phyloP scores from a whole-genome alignment of 2,329 filamentous ascomycete genomes.

The Xylaria multiplex region DNA sequence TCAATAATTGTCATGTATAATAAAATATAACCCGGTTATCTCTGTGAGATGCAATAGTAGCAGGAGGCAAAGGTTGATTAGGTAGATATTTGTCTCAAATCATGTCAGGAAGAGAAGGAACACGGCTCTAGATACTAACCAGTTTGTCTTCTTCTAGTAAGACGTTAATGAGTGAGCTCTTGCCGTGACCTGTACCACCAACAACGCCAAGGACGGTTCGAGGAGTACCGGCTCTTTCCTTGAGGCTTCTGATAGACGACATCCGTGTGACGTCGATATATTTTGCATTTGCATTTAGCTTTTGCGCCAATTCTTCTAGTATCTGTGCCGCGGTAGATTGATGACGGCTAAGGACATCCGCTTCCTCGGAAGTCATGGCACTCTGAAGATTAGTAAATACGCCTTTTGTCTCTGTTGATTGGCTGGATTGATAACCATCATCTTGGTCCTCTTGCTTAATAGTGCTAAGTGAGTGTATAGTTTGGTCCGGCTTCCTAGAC shows the following conservation, averaged over 20 bases:
- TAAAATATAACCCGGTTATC: background rate
- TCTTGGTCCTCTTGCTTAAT: slow-evolving; percentile 5
- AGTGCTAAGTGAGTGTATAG: background rate
- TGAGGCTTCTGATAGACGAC: slow-evolving; percentile 26
- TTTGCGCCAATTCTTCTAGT: slow-evolving; percentile 21
- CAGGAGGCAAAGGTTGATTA: background rate
- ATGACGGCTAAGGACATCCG: slow-evolving; percentile 23
- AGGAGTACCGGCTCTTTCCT: slow-evolving; percentile 16
- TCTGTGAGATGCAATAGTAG: background rate
- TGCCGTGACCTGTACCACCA: slow-evolving; percentile 40
- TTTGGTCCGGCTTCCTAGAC: too few relatives aligned
- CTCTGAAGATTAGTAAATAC: slow-evolving; percentile 30
- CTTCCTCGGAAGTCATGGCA: slow-evolving; percentile 20
- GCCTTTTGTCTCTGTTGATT: background rate
- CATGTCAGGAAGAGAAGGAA: background rate
- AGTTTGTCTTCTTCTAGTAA: slow-evolving; percentile 47
- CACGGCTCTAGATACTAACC: slow-evolving; percentile 9
- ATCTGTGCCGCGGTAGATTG: slow-evolving; percentile 22
- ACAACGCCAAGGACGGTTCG: slow-evolving; percentile 38
- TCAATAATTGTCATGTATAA: background rate
- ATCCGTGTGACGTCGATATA: slow-evolving; percentile 16
- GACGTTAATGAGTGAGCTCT: slow-evolving; percentile 43
- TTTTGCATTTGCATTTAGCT: slow-evolving; percentile 3
- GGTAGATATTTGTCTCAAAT: background rate
- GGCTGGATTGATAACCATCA: background rate